These are phyloP conservation scores for Biancaea sappan DNA, from an alignment of 306 rosid species.

Conservation along the genomic window DNA sequence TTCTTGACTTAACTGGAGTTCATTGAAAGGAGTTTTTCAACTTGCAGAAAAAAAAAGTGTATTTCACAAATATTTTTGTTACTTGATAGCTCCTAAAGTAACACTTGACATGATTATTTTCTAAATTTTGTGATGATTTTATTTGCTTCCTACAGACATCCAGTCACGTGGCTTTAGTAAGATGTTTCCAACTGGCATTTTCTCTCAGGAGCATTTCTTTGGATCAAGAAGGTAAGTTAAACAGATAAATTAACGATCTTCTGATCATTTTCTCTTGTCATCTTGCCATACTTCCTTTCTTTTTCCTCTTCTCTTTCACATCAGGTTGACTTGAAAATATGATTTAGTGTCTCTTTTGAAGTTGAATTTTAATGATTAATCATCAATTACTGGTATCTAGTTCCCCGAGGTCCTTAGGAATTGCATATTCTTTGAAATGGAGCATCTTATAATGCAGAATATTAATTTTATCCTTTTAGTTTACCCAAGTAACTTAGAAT, in stretches of 20 bases:
- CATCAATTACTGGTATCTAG: background rate
- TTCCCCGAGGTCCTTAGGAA: background rate
- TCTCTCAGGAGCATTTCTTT: conserved; percentile 74
- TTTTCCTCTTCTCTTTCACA: background rate
- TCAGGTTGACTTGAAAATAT: background rate
- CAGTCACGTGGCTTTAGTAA: conserved; percentile 68
- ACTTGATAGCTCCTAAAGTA: conserved; percentile 26
- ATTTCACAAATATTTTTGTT: conserved; percentile 3
- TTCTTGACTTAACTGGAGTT: background rate
- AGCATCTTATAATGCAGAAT: background rate
- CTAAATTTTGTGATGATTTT: conserved; percentile 24
- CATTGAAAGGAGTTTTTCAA: conserved; percentile 17
- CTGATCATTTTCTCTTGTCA: conserved; percentile 9
- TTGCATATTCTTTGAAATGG: background rate
- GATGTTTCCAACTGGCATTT: conserved; percentile 93
- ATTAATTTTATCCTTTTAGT: background rate
- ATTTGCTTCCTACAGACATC: conserved; percentile 64
- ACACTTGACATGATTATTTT: conserved; percentile 3
- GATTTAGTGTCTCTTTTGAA: background rate
- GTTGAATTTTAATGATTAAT: background rate
- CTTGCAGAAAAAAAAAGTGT: conserved; percentile 17
- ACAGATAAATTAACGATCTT: background rate
- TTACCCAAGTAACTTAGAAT: background rate
- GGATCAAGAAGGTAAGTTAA: conserved; percentile 75
- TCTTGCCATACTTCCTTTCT: conserved; percentile 8